phyloP scores from a whole-genome alignment of 129 eudicot species.

The Flaveria brownii region DNA sequence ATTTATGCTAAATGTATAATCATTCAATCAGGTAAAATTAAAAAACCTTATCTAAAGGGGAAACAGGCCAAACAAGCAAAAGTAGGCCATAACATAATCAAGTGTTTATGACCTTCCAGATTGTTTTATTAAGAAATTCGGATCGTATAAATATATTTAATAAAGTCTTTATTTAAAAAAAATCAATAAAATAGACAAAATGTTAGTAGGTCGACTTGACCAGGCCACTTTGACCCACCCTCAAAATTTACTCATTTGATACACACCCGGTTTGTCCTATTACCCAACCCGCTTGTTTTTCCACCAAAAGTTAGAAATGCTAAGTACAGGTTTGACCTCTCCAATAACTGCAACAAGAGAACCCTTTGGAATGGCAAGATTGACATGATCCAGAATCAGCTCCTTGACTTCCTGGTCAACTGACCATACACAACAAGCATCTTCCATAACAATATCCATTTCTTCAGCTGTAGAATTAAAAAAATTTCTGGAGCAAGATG shows the following conservation, averaged over 20 bases:
- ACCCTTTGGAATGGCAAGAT: constrained; percentile 66
- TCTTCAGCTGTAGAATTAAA: constrained; percentile 38
- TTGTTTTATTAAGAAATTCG: not conserved
- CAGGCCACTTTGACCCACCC: not conserved
- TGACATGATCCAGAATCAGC: constrained; percentile 55
- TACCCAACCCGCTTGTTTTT: not conserved
- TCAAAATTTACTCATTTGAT: not conserved
- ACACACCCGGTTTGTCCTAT: not conserved
- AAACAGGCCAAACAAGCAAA: not conserved
- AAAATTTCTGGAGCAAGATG: constrained; percentile 27
- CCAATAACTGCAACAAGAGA: constrained; percentile 82
- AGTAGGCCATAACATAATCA: not conserved
- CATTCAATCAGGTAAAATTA: not conserved
- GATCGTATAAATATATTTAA: not conserved
- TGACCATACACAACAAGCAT: constrained; percentile 78
- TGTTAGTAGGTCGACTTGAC: not conserved
- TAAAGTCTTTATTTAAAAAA: not conserved
- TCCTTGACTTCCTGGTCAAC: constrained; percentile 48
- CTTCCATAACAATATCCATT: constrained; percentile 55
- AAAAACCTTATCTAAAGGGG: not conserved
- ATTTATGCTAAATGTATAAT: not conserved
- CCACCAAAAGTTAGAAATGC: not conserved
- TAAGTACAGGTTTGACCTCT: constrained; percentile 54
- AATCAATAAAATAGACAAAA: not conserved
- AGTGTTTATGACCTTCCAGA: not conserved